phyloP scores from a whole-genome alignment of 768 basidiomycete species.

The Pisolithus tinctorius region DNA sequence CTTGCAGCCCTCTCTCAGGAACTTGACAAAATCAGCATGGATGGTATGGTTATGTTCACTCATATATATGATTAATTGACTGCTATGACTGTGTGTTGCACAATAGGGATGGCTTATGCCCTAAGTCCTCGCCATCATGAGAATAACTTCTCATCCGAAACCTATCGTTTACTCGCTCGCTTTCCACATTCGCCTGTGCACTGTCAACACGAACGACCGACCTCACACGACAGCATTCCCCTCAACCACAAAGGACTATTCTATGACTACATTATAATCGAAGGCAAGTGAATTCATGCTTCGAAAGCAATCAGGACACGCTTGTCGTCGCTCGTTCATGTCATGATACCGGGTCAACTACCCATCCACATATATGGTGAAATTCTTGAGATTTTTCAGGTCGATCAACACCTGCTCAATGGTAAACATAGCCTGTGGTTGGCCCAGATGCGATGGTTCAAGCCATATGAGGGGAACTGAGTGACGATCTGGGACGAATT shows the following conservation, averaged over 20 bases:
- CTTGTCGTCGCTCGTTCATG: background rate
- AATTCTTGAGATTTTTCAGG: too few relatives aligned
- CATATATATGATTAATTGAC: background rate
- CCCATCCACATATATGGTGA: too few relatives aligned
- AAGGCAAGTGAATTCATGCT: background rate
- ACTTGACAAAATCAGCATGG: conserved; percentile 13
- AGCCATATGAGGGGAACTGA: background rate
- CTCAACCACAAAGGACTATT: background rate
- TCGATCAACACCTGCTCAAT: too few relatives aligned
- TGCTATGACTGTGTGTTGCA: background rate
- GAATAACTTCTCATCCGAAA: background rate
- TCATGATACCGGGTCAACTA: background rate
- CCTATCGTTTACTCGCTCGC: background rate
- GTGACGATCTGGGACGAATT: background rate
- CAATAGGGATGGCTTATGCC: background rate
- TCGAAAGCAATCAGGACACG: background rate
- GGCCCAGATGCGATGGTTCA: conserved; percentile 1
- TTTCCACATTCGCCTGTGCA: conserved; percentile 1
- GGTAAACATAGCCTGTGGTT: too few relatives aligned
- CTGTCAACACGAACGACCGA: background rate
- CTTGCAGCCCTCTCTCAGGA: conserved; percentile 12
- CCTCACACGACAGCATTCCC: background rate
- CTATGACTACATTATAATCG: background rate
- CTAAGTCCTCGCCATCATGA: conserved; percentile 1
- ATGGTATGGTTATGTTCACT: conserved; percentile 10